A percentile compares a stretch with the other conserved stretches of the same genome.
phyloP scores from a whole-genome alignment of 352 stramenopile species.

The Phytophthora ramorum region DNA sequence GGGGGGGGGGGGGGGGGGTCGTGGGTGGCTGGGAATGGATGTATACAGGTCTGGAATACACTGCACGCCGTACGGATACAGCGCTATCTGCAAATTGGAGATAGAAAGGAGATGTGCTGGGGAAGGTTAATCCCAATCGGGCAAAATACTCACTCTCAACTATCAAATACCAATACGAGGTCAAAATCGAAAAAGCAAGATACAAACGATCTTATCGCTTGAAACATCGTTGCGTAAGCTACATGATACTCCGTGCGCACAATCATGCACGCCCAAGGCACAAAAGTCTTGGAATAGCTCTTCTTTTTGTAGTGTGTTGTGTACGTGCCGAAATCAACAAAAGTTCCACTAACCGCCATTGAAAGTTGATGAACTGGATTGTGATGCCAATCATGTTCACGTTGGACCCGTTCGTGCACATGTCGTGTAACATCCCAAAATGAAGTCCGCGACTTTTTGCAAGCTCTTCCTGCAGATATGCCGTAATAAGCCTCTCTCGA shows the following conservation, averaged over 20 bases:
- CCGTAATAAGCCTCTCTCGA: too few relatives aligned
- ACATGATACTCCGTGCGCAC: slow-evolving; percentile 25
- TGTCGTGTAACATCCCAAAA: too few relatives aligned
- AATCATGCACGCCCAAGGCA: slow-evolving; percentile 34
- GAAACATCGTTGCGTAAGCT: slow-evolving; percentile 26
- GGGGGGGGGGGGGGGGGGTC: too few relatives aligned
- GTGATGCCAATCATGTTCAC: too few relatives aligned
- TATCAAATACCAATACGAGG: slow-evolving; percentile 17
- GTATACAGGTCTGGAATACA: background rate
- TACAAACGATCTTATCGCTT: slow-evolving; percentile 1
- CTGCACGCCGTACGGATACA: background rate
- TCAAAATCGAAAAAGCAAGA: slow-evolving; percentile 21
- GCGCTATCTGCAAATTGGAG: background rate
- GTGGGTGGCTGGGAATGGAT: background rate
- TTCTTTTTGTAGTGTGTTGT: slow-evolving; percentile 14
- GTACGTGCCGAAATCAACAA: slow-evolving; percentile 39
- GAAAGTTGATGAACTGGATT: too few relatives aligned
- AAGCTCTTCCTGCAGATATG: too few relatives aligned
- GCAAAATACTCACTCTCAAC: background rate
- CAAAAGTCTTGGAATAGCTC: slow-evolving; percentile 31
- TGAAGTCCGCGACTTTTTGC: too few relatives aligned
- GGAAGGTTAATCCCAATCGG: background rate
- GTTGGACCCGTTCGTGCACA: too few relatives aligned
- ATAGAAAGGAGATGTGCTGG: background rate
- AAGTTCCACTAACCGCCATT: too few relatives aligned